Evolutionary conservation across 805 yeast species (phyloP).

Genomic region (Millerago galiae): DNA sequence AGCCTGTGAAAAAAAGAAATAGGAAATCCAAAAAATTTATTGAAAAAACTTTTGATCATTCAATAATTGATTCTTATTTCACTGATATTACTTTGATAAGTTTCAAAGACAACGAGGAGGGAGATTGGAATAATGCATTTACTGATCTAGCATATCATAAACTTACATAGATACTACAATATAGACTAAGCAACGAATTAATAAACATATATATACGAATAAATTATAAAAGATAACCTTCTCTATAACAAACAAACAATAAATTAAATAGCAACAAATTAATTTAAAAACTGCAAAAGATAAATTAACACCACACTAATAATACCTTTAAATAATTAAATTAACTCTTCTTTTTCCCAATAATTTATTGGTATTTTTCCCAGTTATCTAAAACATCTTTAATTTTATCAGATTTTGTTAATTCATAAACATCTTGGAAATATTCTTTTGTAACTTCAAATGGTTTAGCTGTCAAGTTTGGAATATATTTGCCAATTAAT

Average conservation of each 20-base stretch:
- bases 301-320: slow-evolving; percentile 23
- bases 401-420: slow-evolving; percentile 88
- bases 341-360: background rate
- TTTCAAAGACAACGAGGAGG: slow-evolving; percentile 24
- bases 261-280: background rate
- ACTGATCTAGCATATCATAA: slow-evolving; percentile 44
- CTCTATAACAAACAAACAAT: background rate
- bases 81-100: slow-evolving; percentile 15
- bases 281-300: background rate
- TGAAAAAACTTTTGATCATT: slow-evolving; percentile 30
- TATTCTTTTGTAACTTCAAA: slow-evolving; percentile 94
- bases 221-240: slow-evolving; percentile 1
- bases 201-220: slow-evolving; percentile 2
- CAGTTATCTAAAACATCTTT: slow-evolving; percentile 89
- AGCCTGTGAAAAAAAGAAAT: slow-evolving; percentile 17
- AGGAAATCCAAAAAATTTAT: slow-evolving; percentile 17
- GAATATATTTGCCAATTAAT: slow-evolving; percentile 92
- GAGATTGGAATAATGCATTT: slow-evolving; percentile 46
- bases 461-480: slow-evolving; percentile 97
- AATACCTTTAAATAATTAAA: background rate
- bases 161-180: background rate
- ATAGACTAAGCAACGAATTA: too few species aligned
- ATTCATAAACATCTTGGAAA: slow-evolving; percentile 89
- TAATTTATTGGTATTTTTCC: slow-evolving; percentile 62
- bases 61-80: slow-evolving; percentile 29